Conservation (phyloP, 345 rosid species). For the Reutealis trisperma region DNA sequence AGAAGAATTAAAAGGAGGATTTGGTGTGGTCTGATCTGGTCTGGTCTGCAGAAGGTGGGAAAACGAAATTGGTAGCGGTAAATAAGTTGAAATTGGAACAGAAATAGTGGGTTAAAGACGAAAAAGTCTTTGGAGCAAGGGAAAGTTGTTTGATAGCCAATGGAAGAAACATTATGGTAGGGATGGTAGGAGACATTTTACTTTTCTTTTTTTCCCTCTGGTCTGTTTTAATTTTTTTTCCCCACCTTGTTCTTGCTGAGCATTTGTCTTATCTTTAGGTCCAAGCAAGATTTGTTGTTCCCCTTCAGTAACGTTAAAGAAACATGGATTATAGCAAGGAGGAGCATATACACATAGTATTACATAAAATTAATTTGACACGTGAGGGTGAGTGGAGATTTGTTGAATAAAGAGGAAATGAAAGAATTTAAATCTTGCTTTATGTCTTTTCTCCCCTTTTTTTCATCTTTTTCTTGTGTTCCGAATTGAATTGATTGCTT, state of each 20-base stretch:
- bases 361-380: conserved; percentile 13
- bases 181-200: conserved; percentile 53
- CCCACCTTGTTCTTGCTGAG: not conserved
- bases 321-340: not conserved
- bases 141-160: conserved; percentile 30
- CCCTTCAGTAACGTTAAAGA: conserved; percentile 15
- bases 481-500: conserved; percentile 45
- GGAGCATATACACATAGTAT: too few relatives aligned
- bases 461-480: conserved; percentile 44
- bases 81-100: not conserved
- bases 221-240: not conserved
- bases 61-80: not conserved
- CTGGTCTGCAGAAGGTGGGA: conserved; percentile 2
- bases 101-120: conserved; percentile 6
- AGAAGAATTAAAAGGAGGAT: not conserved
- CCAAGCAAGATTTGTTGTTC: conserved; percentile 50
- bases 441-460: conserved; percentile 31
- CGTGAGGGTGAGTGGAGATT: conserved; percentile 31
- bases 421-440: conserved; percentile 14
- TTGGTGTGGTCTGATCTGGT: conserved; percentile 9
- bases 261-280: conserved; percentile 45
- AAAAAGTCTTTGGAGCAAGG: conserved; percentile 43
- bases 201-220: conserved; percentile 25
- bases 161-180: conserved; percentile 46
- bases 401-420: not conserved